Evolutionary conservation across 495 filamentous ascomycete genomes (phyloP).

Genomic region (Cudoniella acicularis): DNA sequence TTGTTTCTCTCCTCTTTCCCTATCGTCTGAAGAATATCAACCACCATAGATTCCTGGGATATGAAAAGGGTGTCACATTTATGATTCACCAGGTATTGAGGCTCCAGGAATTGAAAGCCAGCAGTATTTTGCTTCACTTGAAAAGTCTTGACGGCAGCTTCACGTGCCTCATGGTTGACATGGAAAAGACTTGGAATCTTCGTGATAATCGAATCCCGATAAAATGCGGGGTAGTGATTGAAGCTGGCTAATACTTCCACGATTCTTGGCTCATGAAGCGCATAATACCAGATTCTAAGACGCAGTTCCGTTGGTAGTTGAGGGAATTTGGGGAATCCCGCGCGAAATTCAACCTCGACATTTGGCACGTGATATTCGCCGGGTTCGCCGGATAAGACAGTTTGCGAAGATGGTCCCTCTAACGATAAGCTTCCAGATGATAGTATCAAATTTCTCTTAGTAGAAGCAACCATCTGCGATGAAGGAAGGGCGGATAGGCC

Average conservation of each 20-base stretch:
- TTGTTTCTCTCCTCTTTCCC: neutral
- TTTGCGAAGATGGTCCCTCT: neutral
- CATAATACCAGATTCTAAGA: neutral
- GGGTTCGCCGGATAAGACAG: neutral
- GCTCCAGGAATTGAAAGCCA: neutral
- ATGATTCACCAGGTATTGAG: neutral
- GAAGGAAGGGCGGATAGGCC: neutral
- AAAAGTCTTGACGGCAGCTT: neutral
- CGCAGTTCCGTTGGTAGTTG: neutral
- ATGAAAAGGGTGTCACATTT: neutral
- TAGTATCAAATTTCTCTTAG: neutral
- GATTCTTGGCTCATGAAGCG: neutral
- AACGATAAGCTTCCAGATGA: neutral
- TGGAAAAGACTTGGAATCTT: neutral
- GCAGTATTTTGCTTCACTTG: neutral
- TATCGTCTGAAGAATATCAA: neutral
- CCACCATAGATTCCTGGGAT: neutral
- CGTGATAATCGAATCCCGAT: neutral
- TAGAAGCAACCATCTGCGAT: too few species aligned
- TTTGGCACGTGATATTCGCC: neutral
- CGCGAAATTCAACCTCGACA: neutral
- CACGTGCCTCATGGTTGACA: neutral
- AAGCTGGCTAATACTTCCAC: neutral
- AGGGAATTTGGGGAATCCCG: neutral
- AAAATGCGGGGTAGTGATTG: neutral